Conservation (phyloP, 345 rosid species). For the Clarkia xantiana region DNA sequence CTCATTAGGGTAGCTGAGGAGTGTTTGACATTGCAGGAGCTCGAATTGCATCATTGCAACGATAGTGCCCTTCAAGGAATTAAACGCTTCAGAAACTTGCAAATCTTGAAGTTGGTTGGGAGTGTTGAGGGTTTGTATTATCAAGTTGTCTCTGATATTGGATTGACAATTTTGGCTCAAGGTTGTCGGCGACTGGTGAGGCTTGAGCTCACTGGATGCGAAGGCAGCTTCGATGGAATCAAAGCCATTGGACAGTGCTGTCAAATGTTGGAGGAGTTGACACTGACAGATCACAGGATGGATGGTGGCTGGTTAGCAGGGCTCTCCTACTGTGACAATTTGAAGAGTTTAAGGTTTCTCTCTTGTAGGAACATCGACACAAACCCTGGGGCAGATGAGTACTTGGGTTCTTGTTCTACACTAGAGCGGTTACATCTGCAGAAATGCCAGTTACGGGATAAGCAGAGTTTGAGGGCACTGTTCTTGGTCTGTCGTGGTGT, state of each 20-base stretch:
- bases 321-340: slow-evolving; percentile 64
- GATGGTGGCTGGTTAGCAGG: slow-evolving; percentile 88
- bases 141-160: slow-evolving; percentile 69
- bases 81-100: slow-evolving; percentile 72
- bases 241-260: slow-evolving; percentile 92
- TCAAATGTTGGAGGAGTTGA: slow-evolving; percentile 87
- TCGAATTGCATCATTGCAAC: slow-evolving; percentile 63
- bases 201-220: slow-evolving; percentile 82
- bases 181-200: slow-evolving; percentile 82
- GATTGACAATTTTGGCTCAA: slow-evolving; percentile 78
- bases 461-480: slow-evolving; percentile 41
- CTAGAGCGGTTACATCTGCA: slow-evolving; percentile 72
- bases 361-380: slow-evolving; percentile 66
- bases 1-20: slow-evolving; percentile 46
- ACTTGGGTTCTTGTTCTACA: slow-evolving; percentile 57
- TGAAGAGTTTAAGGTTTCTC: slow-evolving; percentile 64
- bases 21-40: slow-evolving; percentile 61
- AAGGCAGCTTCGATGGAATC: slow-evolving; percentile 87
- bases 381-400: slow-evolving; percentile 54
- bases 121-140: slow-evolving; percentile 46
- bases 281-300: slow-evolving; percentile 74
- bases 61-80: slow-evolving; percentile 65
- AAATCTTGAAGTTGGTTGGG: slow-evolving; percentile 62
- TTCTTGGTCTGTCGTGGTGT: slow-evolving; percentile 57
- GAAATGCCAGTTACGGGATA: slow-evolving; percentile 65